Evolutionary conservation across 2,329 filamentous ascomycete genomes (phyloP).

Genomic region (Cladosporium sp.): DNA sequence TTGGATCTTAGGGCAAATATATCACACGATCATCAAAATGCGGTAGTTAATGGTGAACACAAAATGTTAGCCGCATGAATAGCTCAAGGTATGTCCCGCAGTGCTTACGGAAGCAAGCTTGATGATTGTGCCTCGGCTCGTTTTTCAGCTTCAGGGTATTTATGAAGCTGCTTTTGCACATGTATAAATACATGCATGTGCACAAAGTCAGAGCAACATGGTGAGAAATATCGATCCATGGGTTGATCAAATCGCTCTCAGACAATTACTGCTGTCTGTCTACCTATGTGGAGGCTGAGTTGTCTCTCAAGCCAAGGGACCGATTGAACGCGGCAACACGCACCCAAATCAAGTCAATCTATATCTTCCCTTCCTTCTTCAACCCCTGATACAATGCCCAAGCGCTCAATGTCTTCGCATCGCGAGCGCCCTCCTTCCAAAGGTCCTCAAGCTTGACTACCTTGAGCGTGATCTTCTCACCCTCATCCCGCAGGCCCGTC

Average conservation of each 20-base stretch:
- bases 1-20: background rate
- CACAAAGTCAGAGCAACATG: too few species aligned
- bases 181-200: too few species aligned
- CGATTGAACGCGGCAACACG: too few species aligned
- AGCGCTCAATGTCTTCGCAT: slow-evolving; percentile 54
- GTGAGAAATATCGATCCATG: too few species aligned
- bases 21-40: background rate
- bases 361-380: slow-evolving; percentile 44
- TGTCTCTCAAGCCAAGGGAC: too few species aligned
- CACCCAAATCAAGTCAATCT: background rate
- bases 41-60: background rate
- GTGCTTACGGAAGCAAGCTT: background rate
- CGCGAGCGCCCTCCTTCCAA: slow-evolving; percentile 52
- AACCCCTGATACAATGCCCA: slow-evolving; percentile 54
- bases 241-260: too few species aligned
- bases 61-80: background rate
- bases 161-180: too few species aligned
- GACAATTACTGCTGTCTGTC: too few species aligned
- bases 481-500: slow-evolving; percentile 52
- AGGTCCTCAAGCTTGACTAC: slow-evolving; percentile 48
- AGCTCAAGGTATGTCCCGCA: background rate
- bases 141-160: too few species aligned
- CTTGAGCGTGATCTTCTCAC: slow-evolving; percentile 58
- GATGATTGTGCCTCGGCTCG: background rate
- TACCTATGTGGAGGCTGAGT: too few species aligned